These are phyloP conservation scores for Hirsutella minnesotensis DNA, from an alignment of 2,329 filamentous ascomycete species.

Conservation along the genomic window DNA sequence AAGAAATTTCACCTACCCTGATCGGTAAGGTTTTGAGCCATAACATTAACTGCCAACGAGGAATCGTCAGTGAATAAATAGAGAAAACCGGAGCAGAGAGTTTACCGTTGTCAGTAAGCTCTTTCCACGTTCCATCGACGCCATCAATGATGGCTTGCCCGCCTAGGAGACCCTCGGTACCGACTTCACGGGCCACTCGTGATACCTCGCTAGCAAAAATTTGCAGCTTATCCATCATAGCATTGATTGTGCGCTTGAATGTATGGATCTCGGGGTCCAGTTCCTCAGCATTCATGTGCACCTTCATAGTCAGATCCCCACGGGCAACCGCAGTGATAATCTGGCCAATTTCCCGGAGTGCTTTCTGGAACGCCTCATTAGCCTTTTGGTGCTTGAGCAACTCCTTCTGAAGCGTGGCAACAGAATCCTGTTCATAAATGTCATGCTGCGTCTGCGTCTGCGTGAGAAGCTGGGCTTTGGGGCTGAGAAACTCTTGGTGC, in stretches of 20 bases:
- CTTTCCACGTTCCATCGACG: slow-evolving; percentile 95
- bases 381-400: slow-evolving; percentile 95
- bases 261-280: slow-evolving; percentile 97
- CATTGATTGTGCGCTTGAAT: slow-evolving; percentile 97
- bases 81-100: too few relatives aligned
- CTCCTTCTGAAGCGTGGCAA: slow-evolving; percentile 81
- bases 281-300: slow-evolving; percentile 87
- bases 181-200: slow-evolving; percentile 86
- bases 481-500: slow-evolving; percentile 71
- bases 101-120: slow-evolving; percentile 75
- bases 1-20: slow-evolving; percentile 42
- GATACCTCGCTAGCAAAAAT: slow-evolving; percentile 96
- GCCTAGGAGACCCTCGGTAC: slow-evolving; percentile 86
- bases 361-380: slow-evolving; percentile 97
- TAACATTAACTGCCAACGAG: slow-evolving; percentile 69
- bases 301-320: slow-evolving; percentile 92
- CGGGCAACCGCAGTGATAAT: slow-evolving; percentile 94
- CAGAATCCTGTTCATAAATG: slow-evolving; percentile 78
- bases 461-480: slow-evolving; percentile 74
- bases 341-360: slow-evolving; percentile 87
- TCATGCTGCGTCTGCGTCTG: slow-evolving; percentile 72
- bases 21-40: slow-evolving; percentile 72
- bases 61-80: too few relatives aligned
- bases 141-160: slow-evolving; percentile 89
- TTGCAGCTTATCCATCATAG: slow-evolving; percentile 97